Base-by-base conservation (phyloP, 768 basidiomycete genomes). In the Epithele typhae region DNA sequence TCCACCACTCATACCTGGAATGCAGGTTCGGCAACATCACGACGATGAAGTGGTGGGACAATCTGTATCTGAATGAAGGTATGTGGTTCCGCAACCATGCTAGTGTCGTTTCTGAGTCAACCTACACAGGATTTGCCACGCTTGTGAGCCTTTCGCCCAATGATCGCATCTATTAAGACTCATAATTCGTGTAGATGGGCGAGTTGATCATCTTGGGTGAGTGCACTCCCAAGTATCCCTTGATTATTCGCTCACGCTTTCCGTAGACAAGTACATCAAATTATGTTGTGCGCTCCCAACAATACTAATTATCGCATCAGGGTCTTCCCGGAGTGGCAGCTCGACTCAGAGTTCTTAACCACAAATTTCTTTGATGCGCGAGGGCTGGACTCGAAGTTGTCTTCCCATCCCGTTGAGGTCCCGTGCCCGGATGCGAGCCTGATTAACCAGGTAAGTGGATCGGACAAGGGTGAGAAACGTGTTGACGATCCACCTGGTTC, bases 381-480 rank as follows among this genome's bases (percentile, higher is more conserved):
- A n/a, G 67, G 70, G 25, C 76, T 96, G 43, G 95, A 98, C 59
- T 78, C 91, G 3, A 89, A 92, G 59, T 68, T 82, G 5, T 92
- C 90, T 19, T 92, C 89, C 9, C 95, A 98, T 63, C 89, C 95
- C 0, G 87, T 98, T 55, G 91, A 97, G 63, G 90, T 95, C n/a
- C 83, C 86, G 11, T 91, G 88, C 60, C 87, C 87, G 0, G 90
- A 94, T 61, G 86, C 89, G 6, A 85, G 87, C 59, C 77, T 85
- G 56, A 87, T 92, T 57, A 86, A 86, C 58, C 84, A 86, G 71
- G 82, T 82, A 38, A 8, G n/a, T n/a, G n/a, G n/a, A n/a, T n/a
- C n/a, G n/a, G n/a, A n/a, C n/a, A n/a, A n/a, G n/a, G n/a, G n/a
- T n/a, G n/a, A n/a, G n/a, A n/a, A n/a, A n/a, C n/a, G n/a, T n/a